Evolutionary conservation across 2,329 filamentous ascomycete genomes (phyloP).

Genomic region (Diaporthe sp.): DNA sequence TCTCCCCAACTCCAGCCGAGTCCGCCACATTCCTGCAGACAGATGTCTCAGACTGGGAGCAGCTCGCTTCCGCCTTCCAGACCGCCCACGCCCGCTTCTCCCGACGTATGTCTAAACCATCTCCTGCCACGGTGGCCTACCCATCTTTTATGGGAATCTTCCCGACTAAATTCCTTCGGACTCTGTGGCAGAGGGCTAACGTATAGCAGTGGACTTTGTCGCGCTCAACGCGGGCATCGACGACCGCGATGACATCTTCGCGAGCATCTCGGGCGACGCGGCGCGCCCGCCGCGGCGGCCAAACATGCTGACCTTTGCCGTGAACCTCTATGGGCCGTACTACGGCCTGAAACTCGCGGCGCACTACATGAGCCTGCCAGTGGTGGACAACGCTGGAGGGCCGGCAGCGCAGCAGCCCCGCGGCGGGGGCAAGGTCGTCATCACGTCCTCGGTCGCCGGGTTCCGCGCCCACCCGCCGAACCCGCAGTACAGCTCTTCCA

Average conservation of each 20-base stretch:
- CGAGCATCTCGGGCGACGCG: neutral
- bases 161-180: neutral
- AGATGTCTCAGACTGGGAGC: constrained; percentile 25
- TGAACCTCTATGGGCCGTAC: constrained; percentile 18
- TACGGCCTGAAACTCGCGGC: constrained; percentile 29
- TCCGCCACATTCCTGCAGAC: constrained; percentile 12
- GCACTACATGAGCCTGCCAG: constrained; percentile 23
- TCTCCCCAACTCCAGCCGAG: neutral
- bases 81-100: constrained; percentile 14
- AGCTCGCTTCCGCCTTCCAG: constrained; percentile 17
- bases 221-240: constrained; percentile 25
- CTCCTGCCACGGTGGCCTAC: neutral
- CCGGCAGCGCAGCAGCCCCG: neutral
- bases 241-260: constrained; percentile 27
- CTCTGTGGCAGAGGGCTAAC: neutral
- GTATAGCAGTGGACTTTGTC: constrained; percentile 4
- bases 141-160: neutral
- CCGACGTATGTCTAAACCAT: neutral
- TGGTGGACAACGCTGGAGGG: neutral
- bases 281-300: constrained; percentile 2
- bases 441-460: constrained; percentile 9
- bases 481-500: constrained; percentile 20
- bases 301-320: constrained; percentile 27
- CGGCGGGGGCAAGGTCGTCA: constrained; percentile 18
- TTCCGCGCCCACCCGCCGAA: neutral